Evolutionary conservation across 257 asterid genomes (phyloP), one percentile per base, ranked within the genome.

Genomic region (Fraxinus americana): DNA sequence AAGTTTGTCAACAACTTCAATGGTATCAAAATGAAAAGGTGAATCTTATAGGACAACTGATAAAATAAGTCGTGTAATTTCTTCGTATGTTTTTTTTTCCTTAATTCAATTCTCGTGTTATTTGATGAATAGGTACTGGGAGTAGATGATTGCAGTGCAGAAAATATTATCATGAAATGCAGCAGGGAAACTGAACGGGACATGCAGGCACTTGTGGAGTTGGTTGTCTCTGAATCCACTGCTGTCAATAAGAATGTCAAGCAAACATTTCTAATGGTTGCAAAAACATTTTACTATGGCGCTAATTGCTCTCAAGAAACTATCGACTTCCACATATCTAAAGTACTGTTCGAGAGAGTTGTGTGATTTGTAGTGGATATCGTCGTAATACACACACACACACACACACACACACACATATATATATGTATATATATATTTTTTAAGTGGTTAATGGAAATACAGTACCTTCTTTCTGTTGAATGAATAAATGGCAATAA

Each of bases 221-320:
- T 82, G 14, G 90, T 87, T 2, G 35, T 87, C 1, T 75, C 41
- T 52, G 61, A 63, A 54, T 78, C 82, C 9, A 80, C 1, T 11
- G 85, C 72, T 41, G 41, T 83, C 48, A 27, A 76, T 61, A 52
- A 59, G 68, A 77, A 78, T 48, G 72, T 79, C 45, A 87, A 82
- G 83, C 88, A 87, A 78, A 73, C 87, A 76, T 87, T 87, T 81
- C 34, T 87, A 6, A 65, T 66, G 5, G 86, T 87, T 30, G 87
- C 84, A 5, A 85, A 81, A 76, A 74, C 86, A 0, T 87, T 63
- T 41, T 87, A 82, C 59, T 87, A 84, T 59, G 7, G 81, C 86
- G 41, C 32, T 76, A 76, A 29, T 27, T 67, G 41, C 74, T 75
- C 34, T 65, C 50, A 65, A 6, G 74, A 78, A 13, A 82, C 79